Base-by-base conservation (phyloP, 768 basidiomycete species). In the Rhodotorula diobovata region DNA sequence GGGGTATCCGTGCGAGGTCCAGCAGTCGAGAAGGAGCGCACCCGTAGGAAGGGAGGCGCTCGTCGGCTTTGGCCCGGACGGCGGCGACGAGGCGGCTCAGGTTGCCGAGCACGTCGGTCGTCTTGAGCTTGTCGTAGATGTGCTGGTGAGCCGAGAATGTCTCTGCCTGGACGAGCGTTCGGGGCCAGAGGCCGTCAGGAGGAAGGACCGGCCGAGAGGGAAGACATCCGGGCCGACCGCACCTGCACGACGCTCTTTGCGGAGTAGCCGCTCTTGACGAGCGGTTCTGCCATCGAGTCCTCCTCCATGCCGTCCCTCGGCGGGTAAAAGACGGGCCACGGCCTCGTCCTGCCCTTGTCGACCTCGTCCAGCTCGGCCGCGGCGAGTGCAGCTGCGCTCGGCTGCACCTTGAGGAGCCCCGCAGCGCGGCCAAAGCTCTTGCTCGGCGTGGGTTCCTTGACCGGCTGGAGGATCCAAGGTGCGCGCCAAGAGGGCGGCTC, bases 121-220 rank as follows among this genome's bases (percentile, higher is more conserved):
- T 70, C 32, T 73, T 76, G 55, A 76, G 60, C 48, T 76, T 77
- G 56, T 75, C 72, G 65, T 74, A 70, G 35, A 79, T 65, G 37
- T 76, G 57, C 32, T 73, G 74, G 56, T 79, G 78, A 0, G 77
- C 77, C 2, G 78, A 77, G 63, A 77, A 79, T 2, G 71, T 70
- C 46, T 79, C 78, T 12, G 76, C 77, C 77, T 78, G 73, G n/a
- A n/a, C n/a, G n/a, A n/a, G n/a, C n/a, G n/a, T n/a, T n/a, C 1
- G 34, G 4, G 4, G 9, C 8, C 23, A 9, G 39, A 28, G 2
- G 39, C 4, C 34, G 18, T 59, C 58, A 30, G 18, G 16, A 10
- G n/a, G 4, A 23, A 51, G 21, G n/a, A 4, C 20, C 20, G 30
- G 46, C 0, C 12, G 34, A 23, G 28, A 25, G 41, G 45, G 9